Base-by-base conservation (phyloP, 2,329 filamentous ascomycete genomes). In the Neoscytalidium dimidiatum region DNA sequence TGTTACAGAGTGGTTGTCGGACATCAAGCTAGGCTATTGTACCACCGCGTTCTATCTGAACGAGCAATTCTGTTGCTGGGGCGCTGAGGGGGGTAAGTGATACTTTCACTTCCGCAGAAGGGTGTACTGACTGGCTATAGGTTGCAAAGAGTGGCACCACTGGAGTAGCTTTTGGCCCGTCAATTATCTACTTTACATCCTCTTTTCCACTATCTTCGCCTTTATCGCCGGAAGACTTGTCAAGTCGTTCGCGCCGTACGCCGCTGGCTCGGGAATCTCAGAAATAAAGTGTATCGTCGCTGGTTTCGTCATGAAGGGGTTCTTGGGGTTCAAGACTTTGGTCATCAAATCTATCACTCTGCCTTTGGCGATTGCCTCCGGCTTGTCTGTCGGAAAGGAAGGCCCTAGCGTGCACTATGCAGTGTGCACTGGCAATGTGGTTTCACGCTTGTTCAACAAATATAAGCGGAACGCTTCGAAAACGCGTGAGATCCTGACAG, bases 221-320 rank as follows among this genome's bases (percentile, higher is more conserved):
- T 90, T 91, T 62, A 90, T 90, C 3, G 90, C 94, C 2, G 94
- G 94, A 0, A 88, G 86, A 41, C 83, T 99, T 44, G 95, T 99
- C 74, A 95, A 92, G 75, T 88, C 88, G 1, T 98, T 95, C 78
- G 94, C 95, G 4, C 95, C 95, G 0, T 99, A 99, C 76, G 95
- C 95, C 11, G 95, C 95, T 35, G 95, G 95, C 17, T 97, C 92
- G 13, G 95, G 95, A 44, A 99, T 99, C 66, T 97, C 93, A 13
- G 95, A 99, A 81, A 99, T 99, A 84, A 99, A 99, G 79, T 97
- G 93, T 79, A 98, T 99, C 74, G 97, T 99, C 74, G 95, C 94
- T 4, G 95, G 95, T 3, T 99, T 99, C 75, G 92, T 98, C 57
- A 99, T 99, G 95, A 97, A 98, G 79, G 95, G 94, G 0, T 99